Evolutionary conservation across 1,284 basidiomycete genomes (phyloP), one percentile per base, ranked within the genome.

Genomic region (Cryptococcus sp.): DNA sequence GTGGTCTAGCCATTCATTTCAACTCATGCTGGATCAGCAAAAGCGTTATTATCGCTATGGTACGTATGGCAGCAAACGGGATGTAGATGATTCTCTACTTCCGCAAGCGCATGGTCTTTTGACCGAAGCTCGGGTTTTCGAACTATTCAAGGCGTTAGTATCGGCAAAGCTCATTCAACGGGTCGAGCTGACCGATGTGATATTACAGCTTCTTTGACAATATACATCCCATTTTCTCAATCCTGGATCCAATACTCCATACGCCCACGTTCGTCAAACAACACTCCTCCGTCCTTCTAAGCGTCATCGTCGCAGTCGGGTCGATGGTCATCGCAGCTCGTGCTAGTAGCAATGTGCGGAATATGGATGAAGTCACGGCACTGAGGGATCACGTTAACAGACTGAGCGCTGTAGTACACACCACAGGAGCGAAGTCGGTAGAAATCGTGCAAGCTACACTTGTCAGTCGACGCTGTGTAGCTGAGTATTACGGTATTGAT

Each of bases 1-100:
- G 49, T 50, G 49, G 49, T 4, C 32, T n/a, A 30, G n/a, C 3
- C 33, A 35, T 13, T 14, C 34, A 3, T 15, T 50, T 11, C 49
- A 50, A 8, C 15, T 23, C 10, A 31, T 50, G n/a, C 23, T 50
- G 2, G n/a, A 38, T 7, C 33, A 50, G 49, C 49, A 50, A 35
- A 50, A 34, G 10, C 49, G 36, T 13, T 58, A 58, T 42, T 58
- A 54, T 23, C 50, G 46, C 1, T 49, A 58, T 34, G 44, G 57
- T n/a, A 47, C 50, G 2, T 38, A 50, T 11, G 45, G 48, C 2
- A 45, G 45, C 31, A 58, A 58, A 46, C 52, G 57, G n/a, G 57
- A 58, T 45, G 49, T 52, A 5, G 53, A 52, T 13, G 30, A 37
- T 6, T 43, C 50, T 11, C 41, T 58, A 13, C 52, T 55, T 32